Evolutionary conservation across 2,329 filamentous ascomycete genomes (phyloP).

Genomic region (Tympanopsis confertula): DNA sequence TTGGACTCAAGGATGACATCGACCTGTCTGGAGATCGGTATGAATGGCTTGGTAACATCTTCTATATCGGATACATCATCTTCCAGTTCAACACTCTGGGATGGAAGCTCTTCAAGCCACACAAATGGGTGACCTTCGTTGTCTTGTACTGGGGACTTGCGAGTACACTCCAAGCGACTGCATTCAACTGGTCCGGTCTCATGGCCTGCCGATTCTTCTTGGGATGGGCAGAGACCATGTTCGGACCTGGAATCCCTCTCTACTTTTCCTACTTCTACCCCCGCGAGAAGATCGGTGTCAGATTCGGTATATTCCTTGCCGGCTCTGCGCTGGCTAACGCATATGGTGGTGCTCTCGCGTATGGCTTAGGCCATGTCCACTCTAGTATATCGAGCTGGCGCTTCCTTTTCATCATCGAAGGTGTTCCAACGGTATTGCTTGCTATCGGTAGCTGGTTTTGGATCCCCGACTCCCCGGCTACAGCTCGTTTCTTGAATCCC

Average conservation of each 20-base stretch:
- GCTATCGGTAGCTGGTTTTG: slow-evolving; percentile 25
- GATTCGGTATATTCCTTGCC: slow-evolving; percentile 14
- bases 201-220: not conserved
- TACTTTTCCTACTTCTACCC: slow-evolving; percentile 11
- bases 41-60: too few relatives aligned
- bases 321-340: slow-evolving; percentile 55
- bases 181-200: not conserved
- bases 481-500: not conserved
- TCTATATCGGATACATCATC: too few relatives aligned
- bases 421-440: slow-evolving; percentile 27
- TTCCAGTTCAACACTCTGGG: too few relatives aligned
- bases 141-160: not conserved
- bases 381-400: slow-evolving; percentile 16
- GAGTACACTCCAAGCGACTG: not conserved
- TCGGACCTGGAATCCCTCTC: slow-evolving; percentile 16
- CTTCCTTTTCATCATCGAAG: slow-evolving; percentile 34
- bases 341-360: slow-evolving; percentile 58
- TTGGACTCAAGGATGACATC: too few relatives aligned
- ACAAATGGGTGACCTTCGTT: too few relatives aligned
- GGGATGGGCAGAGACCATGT: not conserved
- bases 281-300: slow-evolving; percentile 12
- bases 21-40: too few relatives aligned
- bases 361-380: slow-evolving; percentile 44
- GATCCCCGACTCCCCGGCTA: slow-evolving; percentile 20
- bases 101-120: too few relatives aligned